Percentiles rank a stretch among this genome's conserved stretches.
phyloP scores from a whole-genome alignment of 306 rosid species.

The Canavalia gladiata region DNA sequence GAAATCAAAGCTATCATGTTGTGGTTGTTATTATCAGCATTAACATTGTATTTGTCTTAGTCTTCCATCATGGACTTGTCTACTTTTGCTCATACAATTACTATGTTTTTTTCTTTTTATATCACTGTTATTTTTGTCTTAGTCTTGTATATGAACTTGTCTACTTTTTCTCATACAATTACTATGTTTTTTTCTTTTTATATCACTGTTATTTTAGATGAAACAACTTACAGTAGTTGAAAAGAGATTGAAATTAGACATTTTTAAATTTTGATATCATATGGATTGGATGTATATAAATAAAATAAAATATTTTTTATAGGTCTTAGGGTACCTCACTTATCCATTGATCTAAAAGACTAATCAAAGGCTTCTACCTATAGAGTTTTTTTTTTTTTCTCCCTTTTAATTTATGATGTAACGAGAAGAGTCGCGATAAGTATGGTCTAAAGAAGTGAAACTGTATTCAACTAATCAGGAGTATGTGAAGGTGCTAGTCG shows the following conservation, averaged over 20 bases:
- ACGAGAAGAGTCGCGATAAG: slow-evolving; percentile 83
- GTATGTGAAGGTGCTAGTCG: slow-evolving; percentile 92
- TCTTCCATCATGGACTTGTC: too few species aligned
- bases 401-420: slow-evolving; percentile 78
- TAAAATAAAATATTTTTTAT: slow-evolving; percentile 9
- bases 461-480: slow-evolving; percentile 82
- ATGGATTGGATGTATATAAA: slow-evolving; percentile 32
- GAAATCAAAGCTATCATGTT: too few species aligned
- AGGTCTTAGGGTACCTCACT: slow-evolving; percentile 43
- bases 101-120: too few species aligned
- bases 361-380: slow-evolving; percentile 41
- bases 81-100: too few species aligned
- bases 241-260: slow-evolving; percentile 77
- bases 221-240: slow-evolving; percentile 82
- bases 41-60: too few species aligned
- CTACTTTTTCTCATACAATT: background rate
- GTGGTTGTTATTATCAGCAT: too few species aligned
- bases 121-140: too few species aligned
- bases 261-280: background rate
- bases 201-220: slow-evolving; percentile 63
- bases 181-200: background rate
- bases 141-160: too few species aligned
- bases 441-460: slow-evolving; percentile 97
- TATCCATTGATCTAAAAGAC: slow-evolving; percentile 40
- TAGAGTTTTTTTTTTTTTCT: background rate